Percentiles rank a stretch among this genome's conserved stretches.
phyloP scores from a whole-genome alignment of 331 rosid species.

The Quercus tomentella region DNA sequence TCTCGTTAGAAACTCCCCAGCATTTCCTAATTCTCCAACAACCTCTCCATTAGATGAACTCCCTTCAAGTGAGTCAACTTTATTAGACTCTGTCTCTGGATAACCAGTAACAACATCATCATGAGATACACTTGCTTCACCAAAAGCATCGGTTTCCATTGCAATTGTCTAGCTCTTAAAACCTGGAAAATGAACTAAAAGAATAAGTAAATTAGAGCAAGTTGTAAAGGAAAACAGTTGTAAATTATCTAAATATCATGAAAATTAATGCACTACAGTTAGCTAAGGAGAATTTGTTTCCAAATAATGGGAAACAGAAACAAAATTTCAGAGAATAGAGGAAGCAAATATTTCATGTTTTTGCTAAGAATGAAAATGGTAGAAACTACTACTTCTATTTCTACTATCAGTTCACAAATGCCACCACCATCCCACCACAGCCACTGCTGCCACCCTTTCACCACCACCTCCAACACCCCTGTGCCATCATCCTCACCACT shows the following conservation, averaged over 20 bases:
- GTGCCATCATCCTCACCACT: not conserved
- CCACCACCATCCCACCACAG: not conserved
- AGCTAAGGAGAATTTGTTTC: not conserved
- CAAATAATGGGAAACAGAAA: not conserved
- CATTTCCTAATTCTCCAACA: constrained; percentile 29
- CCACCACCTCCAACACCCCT: not conserved
- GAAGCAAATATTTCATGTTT: not conserved
- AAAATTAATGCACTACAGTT: not conserved
- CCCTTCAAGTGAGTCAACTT: constrained; percentile 17
- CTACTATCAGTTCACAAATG: not conserved
- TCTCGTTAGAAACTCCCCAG: constrained; percentile 25
- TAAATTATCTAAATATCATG: not conserved
- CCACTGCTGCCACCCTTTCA: no score
- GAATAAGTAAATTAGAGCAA: not conserved
- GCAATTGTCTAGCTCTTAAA: not conserved
- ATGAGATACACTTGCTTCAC: constrained; percentile 30
- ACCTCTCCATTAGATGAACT: constrained; percentile 26
- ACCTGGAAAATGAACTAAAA: constrained; percentile 14
- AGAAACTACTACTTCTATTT: not conserved
- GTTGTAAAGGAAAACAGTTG: not conserved
- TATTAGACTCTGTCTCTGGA: constrained; percentile 21
- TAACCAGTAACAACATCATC: constrained; percentile 23
- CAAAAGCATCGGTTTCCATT: constrained; percentile 37
- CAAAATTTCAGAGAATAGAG: not conserved
- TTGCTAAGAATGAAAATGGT: not conserved